phyloP scores from a whole-genome alignment of 75 land plant species.

The Pinus taeda region DNA sequence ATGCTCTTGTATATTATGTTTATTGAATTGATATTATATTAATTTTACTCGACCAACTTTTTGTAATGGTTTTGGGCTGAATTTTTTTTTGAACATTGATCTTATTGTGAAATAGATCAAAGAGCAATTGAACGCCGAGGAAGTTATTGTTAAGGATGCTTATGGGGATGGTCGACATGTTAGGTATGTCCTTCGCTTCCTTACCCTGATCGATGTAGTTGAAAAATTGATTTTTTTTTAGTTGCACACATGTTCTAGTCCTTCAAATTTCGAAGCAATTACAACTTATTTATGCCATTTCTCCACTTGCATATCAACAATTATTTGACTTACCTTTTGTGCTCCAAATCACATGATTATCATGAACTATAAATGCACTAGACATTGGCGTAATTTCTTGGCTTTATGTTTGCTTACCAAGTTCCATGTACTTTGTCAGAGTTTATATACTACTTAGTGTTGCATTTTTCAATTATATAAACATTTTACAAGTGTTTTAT shows the following conservation, averaged over 20 bases:
- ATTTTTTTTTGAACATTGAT: conserved; percentile 1
- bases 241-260: too few relatives aligned
- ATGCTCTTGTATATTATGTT: not conserved
- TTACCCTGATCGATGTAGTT: not conserved
- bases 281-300: not conserved
- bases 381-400: too few relatives aligned
- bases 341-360: not conserved
- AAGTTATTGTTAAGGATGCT: conserved; percentile 77
- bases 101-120: conserved; percentile 55
- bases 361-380: not conserved
- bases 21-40: not conserved
- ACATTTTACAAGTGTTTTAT: too few relatives aligned
- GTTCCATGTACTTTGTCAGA: too few relatives aligned
- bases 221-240: too few relatives aligned
- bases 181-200: conserved; percentile 32
- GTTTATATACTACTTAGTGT: too few relatives aligned
- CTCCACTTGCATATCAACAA: not conserved
- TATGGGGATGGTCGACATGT: conserved; percentile 98
- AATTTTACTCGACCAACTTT: not conserved
- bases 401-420: too few relatives aligned
- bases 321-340: not conserved
- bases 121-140: conserved; percentile 79
- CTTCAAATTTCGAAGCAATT: not conserved
- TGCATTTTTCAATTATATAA: too few relatives aligned
- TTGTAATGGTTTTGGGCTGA: not conserved